Evolutionary conservation across 2,329 filamentous ascomycete species (phyloP), one percentile per base, ranked within the genome.

Genomic region (Hypoxylon sp.): DNA sequence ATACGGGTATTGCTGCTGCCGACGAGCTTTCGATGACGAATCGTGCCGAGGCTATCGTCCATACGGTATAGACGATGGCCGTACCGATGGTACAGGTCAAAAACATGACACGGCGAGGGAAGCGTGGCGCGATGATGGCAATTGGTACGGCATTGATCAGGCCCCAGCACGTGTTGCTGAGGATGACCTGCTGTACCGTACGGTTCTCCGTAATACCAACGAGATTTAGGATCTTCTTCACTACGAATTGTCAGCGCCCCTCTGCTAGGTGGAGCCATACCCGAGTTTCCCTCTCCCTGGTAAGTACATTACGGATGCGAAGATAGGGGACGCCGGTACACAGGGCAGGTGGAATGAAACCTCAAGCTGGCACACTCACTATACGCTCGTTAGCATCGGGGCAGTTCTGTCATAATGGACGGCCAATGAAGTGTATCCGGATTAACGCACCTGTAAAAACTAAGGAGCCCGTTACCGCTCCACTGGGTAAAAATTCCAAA

Each of bases 401-500:
- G 26, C 15, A 17, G 15, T 4, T 3, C 11, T 20, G 3, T 28
- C 15, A 26, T 13, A 30, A 22, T 24, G 17, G 15, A 34, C 37
- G 24, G 20, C 10, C 26, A 5, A 15, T 10, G 4, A 17, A 17
- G 4, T 19, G 24, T 15, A 2, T 10, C 15, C 20, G 11, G n/a
- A 50, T 19, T 17, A 17, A 62, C 61, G 15, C 20, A 64, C 65
- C 66, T 76, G 68, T 79, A 80, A 65, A 76, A 80, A 15, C 73
- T 76, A 20, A 80, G 56, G 17, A 80, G 70, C 3, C 77, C 75
- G 54, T 79, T 80, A 8, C 79, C 77, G 41, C 72, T 76, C 78
- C 78, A 80, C 64, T 80, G 77, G 0, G 75, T 77, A 57, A 80
- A 80, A 60, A 80, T 74, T n/a, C 77, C 77, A 1, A 79, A 68